Conservation (phyloP, 345 rosid species). For the Lenwebbia sp. region DNA sequence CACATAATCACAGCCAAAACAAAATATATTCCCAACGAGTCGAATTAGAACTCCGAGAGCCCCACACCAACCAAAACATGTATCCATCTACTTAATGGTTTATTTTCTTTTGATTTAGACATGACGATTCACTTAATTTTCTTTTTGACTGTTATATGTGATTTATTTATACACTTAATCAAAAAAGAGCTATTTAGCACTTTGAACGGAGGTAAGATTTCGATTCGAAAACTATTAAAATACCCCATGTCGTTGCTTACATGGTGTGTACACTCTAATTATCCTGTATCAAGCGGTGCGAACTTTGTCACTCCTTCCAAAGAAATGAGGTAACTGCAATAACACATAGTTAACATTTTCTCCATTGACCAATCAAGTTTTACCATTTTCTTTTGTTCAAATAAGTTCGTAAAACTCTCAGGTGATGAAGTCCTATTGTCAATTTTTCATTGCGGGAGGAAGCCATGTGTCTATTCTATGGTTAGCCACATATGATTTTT, state of each 20-base stretch:
- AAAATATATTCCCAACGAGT: neutral
- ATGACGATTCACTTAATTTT: neutral
- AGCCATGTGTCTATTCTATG: neutral
- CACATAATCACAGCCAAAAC: neutral
- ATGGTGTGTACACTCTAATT: neutral
- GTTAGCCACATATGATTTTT: too few species aligned
- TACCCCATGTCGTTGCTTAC: neutral
- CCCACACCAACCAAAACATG: neutral
- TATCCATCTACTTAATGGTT: too few species aligned
- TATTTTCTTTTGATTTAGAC: too few species aligned
- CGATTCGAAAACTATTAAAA: too few species aligned
- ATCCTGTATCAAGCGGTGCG: fast-evolving
- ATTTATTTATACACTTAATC: neutral
- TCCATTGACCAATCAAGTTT: neutral
- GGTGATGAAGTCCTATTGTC: too few species aligned
- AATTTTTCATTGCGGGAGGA: neutral
- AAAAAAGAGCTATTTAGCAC: neutral
- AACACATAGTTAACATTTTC: neutral
- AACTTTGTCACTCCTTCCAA: neutral
- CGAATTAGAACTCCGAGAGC: neutral
- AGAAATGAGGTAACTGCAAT: too few species aligned
- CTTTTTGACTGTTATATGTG: neutral
- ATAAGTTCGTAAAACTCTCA: neutral
- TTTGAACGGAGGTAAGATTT: neutral
- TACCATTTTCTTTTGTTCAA: too few species aligned